Conservation (phyloP, 306 rosid species). For the Morella rubra region DNA sequence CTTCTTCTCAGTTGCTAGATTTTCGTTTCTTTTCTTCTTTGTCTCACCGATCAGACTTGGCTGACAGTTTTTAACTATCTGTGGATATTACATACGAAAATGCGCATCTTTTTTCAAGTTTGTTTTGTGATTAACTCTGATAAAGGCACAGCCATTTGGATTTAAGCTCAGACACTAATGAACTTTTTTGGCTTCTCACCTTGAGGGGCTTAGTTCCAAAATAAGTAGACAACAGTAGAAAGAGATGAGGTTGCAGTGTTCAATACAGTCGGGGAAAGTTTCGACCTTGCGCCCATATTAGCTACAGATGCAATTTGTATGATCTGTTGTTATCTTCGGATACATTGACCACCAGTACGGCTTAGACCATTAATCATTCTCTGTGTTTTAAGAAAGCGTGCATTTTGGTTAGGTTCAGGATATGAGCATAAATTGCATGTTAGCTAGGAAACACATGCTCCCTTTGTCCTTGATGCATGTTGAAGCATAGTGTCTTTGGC, state of each 20-base stretch:
- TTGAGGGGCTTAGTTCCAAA: not conserved
- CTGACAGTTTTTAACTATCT: no score
- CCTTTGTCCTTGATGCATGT: not conserved
- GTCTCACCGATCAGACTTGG: not conserved
- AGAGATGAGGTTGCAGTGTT: not conserved
- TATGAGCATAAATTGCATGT: not conserved
- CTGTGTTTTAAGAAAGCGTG: not conserved
- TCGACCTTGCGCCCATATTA: not conserved
- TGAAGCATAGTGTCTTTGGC: not conserved
- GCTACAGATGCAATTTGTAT: not conserved
- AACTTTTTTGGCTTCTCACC: not conserved
- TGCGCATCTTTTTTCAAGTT: no score
- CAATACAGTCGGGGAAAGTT: not conserved
- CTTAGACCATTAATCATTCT: not conserved
- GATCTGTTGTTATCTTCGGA: not conserved
- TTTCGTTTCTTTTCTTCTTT: not conserved
- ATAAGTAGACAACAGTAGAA: not conserved
- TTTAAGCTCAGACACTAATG: no score
- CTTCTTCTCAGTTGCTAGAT: no score
- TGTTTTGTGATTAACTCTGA: not conserved
- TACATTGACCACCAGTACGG: not conserved
- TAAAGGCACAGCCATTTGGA: no score
- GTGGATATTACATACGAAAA: not conserved
- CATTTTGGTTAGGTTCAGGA: not conserved
- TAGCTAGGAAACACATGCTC: not conserved